A percentile compares a stretch with the other conserved stretches of the same genome.
Evolutionary conservation across 2,329 filamentous ascomycete genomes (phyloP).

Genomic region (Nemania bipapillata): DNA sequence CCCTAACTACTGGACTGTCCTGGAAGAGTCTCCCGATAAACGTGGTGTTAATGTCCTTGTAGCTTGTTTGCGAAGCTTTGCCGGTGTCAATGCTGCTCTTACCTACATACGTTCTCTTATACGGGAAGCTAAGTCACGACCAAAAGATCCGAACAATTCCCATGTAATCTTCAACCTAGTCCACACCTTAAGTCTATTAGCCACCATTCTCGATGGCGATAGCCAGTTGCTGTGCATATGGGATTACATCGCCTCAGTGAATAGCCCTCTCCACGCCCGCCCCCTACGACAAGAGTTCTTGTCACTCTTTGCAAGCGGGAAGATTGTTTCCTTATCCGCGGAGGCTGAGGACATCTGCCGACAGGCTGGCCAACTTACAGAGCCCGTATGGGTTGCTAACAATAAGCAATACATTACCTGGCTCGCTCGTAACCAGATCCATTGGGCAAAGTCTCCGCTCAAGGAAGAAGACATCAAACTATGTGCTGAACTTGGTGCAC

Average conservation of each 20-base stretch:
- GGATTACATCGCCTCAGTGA: slow-evolving; percentile 35
- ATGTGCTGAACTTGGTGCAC: slow-evolving; percentile 63
- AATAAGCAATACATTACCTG: slow-evolving; percentile 74
- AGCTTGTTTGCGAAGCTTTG: slow-evolving; percentile 74
- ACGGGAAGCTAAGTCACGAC: slow-evolving; percentile 59
- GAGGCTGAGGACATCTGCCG: slow-evolving; percentile 66
- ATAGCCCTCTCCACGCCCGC: slow-evolving; percentile 45
- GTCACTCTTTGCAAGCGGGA: slow-evolving; percentile 61
- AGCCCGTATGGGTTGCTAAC: slow-evolving; percentile 69
- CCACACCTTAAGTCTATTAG: slow-evolving; percentile 59
- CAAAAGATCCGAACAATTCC: slow-evolving; percentile 54
- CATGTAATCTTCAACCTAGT: slow-evolving; percentile 58
- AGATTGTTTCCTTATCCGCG: slow-evolving; percentile 62
- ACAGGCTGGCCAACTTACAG: slow-evolving; percentile 48
- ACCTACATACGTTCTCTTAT: slow-evolving; percentile 74
- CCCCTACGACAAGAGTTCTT: slow-evolving; percentile 58
- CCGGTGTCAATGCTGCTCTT: slow-evolving; percentile 80
- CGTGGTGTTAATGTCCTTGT: slow-evolving; percentile 65
- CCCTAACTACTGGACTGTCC: slow-evolving; percentile 81
- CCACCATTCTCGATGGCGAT: slow-evolving; percentile 55
- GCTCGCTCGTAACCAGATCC: slow-evolving; percentile 73
- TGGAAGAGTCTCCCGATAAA: slow-evolving; percentile 61
- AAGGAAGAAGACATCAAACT: slow-evolving; percentile 56
- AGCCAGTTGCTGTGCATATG: slow-evolving; percentile 45
- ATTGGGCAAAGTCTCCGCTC: slow-evolving; percentile 54